A percentile compares a stretch with the other conserved stretches of the same genome.
These are phyloP conservation scores for Paraleonurus japonicus DNA, from an alignment of 257 asterid species.

Conservation along the genomic window DNA sequence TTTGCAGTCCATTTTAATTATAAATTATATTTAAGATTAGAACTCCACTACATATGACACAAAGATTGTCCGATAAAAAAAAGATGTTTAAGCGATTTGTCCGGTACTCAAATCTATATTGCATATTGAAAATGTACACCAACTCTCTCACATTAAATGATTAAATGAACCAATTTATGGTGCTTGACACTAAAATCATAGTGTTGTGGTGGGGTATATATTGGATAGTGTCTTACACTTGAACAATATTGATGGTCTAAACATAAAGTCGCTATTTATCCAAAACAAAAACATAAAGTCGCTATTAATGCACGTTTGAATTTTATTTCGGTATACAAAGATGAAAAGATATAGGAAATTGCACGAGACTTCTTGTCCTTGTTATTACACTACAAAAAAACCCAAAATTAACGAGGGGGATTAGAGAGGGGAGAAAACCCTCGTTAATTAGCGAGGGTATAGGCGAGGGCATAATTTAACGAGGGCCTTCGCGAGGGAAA, in stretches of 20 bases:
- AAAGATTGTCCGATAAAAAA: too few relatives aligned
- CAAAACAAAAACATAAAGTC: neutral
- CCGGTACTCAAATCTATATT: neutral
- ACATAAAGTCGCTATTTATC: neutral
- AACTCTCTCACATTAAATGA: neutral
- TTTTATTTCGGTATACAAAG: neutral
- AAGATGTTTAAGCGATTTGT: neutral
- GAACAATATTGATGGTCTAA: neutral
- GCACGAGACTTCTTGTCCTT: too few relatives aligned
- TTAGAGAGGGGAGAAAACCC: too few relatives aligned
- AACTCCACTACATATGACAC: too few relatives aligned
- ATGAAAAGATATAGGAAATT: neutral
- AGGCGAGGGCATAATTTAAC: too few relatives aligned
- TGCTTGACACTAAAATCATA: neutral
- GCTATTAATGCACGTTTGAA: neutral
- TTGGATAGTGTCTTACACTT: neutral
- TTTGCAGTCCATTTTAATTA: neutral
- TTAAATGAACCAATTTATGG: neutral
- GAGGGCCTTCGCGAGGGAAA: too few relatives aligned
- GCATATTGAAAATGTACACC: neutral
- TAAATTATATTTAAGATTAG: neutral
- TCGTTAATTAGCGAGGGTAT: too few relatives aligned
- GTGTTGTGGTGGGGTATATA: slow-evolving; percentile 15
- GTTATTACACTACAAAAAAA: too few relatives aligned
- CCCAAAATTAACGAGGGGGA: too few relatives aligned